Conservation (phyloP, 805 yeast genomes). For the Yamadazyma nakazawae region DNA sequence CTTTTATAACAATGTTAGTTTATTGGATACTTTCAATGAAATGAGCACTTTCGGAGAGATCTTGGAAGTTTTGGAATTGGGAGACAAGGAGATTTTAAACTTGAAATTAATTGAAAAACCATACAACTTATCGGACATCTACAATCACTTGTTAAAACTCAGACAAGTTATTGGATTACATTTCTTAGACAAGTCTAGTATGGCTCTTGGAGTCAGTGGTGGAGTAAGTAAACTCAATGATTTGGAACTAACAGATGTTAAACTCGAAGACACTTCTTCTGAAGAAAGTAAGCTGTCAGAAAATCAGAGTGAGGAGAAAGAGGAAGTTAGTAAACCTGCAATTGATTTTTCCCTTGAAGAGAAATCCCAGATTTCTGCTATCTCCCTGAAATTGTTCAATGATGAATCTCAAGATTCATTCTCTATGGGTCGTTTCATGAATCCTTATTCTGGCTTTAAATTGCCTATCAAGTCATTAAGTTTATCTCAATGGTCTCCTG, state of each 20-base stretch:
- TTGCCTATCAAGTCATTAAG: constrained; percentile 55
- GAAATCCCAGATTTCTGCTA: constrained; percentile 7
- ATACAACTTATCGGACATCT: constrained; percentile 58
- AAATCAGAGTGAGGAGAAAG: constrained; percentile 12
- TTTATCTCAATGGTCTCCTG: constrained; percentile 85
- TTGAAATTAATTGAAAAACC: constrained; percentile 50
- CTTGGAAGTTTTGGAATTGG: constrained; percentile 17
- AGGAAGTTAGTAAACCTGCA: constrained; percentile 11
- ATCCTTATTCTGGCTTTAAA: constrained; percentile 24
- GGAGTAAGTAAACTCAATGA: constrained; percentile 51
- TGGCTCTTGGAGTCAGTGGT: constrained; percentile 37
- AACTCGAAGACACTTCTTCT: constrained; percentile 14
- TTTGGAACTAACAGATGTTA: constrained; percentile 36
- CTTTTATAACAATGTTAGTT: constrained; percentile 29
- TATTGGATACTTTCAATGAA: constrained; percentile 28
- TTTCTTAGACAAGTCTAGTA: constrained; percentile 41
- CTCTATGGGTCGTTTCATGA: constrained; percentile 27
- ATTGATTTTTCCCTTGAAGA: not conserved
- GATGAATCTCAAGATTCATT: constrained; percentile 12
- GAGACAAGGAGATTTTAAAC: constrained; percentile 26
- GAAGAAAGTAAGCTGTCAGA: constrained; percentile 15
- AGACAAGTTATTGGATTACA: constrained; percentile 60
- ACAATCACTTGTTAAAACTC: constrained; percentile 59
- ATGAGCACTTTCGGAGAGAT: constrained; percentile 25
- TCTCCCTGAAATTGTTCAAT: not conserved